phyloP scores from a whole-genome alignment of 805 yeast species.

The Wickerhamiella spandovensis region DNA sequence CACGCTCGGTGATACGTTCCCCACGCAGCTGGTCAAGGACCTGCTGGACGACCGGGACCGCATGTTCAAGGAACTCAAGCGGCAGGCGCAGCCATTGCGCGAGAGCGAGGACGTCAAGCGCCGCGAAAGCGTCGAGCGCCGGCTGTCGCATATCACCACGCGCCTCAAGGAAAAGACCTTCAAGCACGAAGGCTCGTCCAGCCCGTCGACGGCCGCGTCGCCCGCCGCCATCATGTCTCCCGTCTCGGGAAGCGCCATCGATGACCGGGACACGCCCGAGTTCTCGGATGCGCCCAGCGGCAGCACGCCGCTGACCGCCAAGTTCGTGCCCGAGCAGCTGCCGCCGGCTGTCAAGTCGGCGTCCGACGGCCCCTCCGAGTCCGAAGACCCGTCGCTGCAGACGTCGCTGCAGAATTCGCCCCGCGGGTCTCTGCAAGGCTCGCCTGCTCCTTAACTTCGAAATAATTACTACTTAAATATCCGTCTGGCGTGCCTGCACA shows the following conservation, averaged over 20 bases:
- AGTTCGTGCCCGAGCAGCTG: background rate
- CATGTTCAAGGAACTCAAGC: conserved; percentile 52
- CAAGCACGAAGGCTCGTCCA: background rate
- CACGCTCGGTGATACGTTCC: conserved; percentile 46
- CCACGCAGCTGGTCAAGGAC: conserved; percentile 46
- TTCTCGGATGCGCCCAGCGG: background rate
- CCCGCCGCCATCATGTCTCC: too few species aligned
- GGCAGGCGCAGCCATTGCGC: conserved; percentile 11
- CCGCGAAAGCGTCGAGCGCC: conserved; percentile 7
- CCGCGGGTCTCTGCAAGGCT: too few species aligned
- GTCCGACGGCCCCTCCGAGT: too few species aligned
- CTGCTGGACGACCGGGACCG: conserved; percentile 43
- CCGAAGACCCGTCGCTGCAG: background rate
- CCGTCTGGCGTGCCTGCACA: background rate
- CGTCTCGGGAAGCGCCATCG: background rate
- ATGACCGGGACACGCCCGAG: background rate
- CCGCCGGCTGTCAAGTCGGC: background rate
- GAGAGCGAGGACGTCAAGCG: background rate
- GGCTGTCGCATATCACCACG: background rate
- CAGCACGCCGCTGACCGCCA: background rate
- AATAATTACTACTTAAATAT: background rate
- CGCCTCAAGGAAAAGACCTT: background rate
- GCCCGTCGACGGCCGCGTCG: too few species aligned
- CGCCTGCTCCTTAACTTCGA: background rate
- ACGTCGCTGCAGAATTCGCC: background rate